phyloP scores from a whole-genome alignment of 2,329 filamentous ascomycete genomes.

The Colletotrichum euphorbiae region DNA sequence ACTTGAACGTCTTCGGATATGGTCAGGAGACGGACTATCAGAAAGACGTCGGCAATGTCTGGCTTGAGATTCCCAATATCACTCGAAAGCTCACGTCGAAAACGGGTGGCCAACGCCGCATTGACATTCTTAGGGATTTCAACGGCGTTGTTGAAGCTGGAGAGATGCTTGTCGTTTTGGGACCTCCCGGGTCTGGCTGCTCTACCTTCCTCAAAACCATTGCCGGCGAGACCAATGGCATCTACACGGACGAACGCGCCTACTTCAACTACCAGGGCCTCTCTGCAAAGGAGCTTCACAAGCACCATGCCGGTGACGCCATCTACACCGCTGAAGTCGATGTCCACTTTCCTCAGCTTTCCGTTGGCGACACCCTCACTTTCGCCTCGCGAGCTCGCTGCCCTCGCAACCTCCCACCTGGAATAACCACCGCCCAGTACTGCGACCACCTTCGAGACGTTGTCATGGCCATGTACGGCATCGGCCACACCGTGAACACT shows the following conservation, averaged over 20 bases:
- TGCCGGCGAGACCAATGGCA: constrained; percentile 72
- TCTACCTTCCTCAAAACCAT: constrained; percentile 77
- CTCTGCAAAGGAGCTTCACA: constrained; percentile 32
- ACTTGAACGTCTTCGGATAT: constrained; percentile 57
- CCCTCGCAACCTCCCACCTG: constrained; percentile 59
- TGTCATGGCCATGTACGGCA: constrained; percentile 66
- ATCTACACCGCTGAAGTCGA: constrained; percentile 77
- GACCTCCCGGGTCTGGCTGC: constrained; percentile 67
- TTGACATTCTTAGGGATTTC: constrained; percentile 62
- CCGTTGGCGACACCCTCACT: constrained; percentile 70
- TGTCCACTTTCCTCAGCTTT: constrained; percentile 69
- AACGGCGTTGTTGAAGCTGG: constrained; percentile 65
- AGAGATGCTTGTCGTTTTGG: constrained; percentile 69
- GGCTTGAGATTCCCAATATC: constrained; percentile 45
- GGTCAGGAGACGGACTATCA: constrained; percentile 57
- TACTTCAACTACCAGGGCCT: constrained; percentile 40
- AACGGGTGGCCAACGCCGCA: constrained; percentile 46
- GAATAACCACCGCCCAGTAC: constrained; percentile 54
- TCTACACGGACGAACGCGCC: constrained; percentile 50
- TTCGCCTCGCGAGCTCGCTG: constrained; percentile 68
- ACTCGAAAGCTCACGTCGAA: constrained; percentile 48
- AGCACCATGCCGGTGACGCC: constrained; percentile 64
- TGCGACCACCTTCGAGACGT: constrained; percentile 63
- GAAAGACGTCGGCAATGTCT: constrained; percentile 54
- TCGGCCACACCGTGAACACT: constrained; percentile 65